A percentile compares a stretch with the other conserved stretches of the same genome.
Evolutionary conservation across 495 filamentous ascomycete species (phyloP).

Genomic region (Daldinia concentrica): DNA sequence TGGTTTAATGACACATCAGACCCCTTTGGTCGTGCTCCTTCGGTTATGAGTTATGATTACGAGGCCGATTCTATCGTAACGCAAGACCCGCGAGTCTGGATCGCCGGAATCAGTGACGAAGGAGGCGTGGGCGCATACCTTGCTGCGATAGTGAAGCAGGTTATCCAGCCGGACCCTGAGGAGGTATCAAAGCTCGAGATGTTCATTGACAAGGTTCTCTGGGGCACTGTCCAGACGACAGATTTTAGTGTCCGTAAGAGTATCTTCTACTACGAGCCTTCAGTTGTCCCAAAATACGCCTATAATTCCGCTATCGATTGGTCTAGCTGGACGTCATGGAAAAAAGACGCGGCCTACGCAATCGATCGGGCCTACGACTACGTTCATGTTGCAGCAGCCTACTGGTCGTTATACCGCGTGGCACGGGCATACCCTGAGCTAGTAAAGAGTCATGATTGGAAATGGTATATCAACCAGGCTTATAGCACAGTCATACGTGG

Average conservation of each 20-base stretch:
- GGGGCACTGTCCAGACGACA: constrained; percentile 51
- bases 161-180: constrained; percentile 50
- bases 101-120: constrained; percentile 63
- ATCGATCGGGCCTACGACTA: constrained; percentile 63
- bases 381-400: constrained; percentile 59
- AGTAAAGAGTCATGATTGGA: constrained; percentile 48
- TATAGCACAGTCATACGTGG: constrained; percentile 49
- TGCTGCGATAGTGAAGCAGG: constrained; percentile 59
- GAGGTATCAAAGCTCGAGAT: constrained; percentile 59
- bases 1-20: constrained; percentile 57
- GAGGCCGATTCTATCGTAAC: constrained; percentile 50
- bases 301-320: constrained; percentile 54
- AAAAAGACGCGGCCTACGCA: constrained; percentile 50
- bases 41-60: constrained; percentile 61
- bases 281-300: constrained; percentile 46
- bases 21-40: constrained; percentile 59
- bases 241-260: constrained; percentile 59
- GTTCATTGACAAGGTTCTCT: constrained; percentile 56
- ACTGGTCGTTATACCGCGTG: constrained; percentile 62
- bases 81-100: constrained; percentile 63
- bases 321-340: constrained; percentile 55
- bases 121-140: constrained; percentile 59
- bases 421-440: constrained; percentile 54
- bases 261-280: constrained; percentile 61
- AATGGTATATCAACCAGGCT: constrained; percentile 61